Percentiles rank a stretch among this genome's conserved stretches.
Evolutionary conservation across 208 protist genomes (phyloP).

Genomic region (Acanthamoeba lenticulata): DNA sequence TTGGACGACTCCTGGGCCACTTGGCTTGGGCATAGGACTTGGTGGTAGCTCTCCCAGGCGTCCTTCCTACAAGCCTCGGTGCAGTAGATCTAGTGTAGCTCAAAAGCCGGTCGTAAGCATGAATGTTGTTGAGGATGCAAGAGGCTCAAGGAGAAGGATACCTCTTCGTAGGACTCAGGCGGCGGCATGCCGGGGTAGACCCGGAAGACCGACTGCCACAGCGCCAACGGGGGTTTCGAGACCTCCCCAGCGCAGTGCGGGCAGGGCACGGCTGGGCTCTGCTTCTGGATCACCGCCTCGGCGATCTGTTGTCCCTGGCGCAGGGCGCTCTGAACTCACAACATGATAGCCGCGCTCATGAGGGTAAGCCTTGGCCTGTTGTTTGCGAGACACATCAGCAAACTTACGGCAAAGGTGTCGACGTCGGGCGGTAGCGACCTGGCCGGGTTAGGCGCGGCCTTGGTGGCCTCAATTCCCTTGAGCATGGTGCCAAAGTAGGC

Average conservation of each 20-base stretch:
- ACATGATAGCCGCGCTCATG: background rate
- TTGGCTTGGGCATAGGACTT: background rate
- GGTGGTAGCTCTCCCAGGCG: conserved; percentile 13
- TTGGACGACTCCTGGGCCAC: background rate
- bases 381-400: background rate
- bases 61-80: background rate
- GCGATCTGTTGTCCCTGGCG: background rate
- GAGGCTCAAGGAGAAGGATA: background rate
- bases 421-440: background rate
- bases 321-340: background rate
- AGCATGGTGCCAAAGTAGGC: conserved; percentile 23
- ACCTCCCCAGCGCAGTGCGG: background rate
- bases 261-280: background rate
- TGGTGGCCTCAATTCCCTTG: background rate
- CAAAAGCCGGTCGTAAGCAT: background rate
- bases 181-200: background rate
- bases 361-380: background rate
- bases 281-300: background rate
- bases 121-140: background rate
- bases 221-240: background rate
- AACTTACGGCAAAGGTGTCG: background rate
- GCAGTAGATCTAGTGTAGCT: background rate
- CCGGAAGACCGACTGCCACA: conserved; percentile 24
- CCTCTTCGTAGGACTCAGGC: background rate
- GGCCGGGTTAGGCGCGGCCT: background rate